phyloP scores from a whole-genome alignment of 495 filamentous ascomycete genomes.

The Immersiella caudata region DNA sequence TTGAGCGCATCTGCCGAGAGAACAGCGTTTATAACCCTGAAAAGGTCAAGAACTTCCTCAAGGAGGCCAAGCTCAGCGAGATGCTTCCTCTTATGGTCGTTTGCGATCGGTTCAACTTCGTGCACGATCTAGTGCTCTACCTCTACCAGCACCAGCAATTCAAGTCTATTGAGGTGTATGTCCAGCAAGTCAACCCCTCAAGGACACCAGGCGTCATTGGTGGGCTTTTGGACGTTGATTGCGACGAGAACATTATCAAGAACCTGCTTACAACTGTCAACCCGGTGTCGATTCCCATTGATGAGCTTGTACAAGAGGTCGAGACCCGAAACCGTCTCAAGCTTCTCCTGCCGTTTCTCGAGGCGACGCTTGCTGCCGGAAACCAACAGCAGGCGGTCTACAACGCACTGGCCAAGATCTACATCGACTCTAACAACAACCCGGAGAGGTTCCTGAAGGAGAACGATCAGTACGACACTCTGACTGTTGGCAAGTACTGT shows the following conservation, averaged over 20 bases:
- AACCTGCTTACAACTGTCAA: constrained; percentile 86
- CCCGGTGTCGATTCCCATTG: constrained; percentile 84
- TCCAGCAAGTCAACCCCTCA: constrained; percentile 97
- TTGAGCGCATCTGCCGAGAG: constrained; percentile 96
- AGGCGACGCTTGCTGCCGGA: constrained; percentile 84
- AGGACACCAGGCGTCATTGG: constrained; percentile 93
- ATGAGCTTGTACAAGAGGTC: constrained; percentile 93
- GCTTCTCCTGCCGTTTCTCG: constrained; percentile 93
- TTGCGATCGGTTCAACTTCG: constrained; percentile 97
- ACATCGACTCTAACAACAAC: constrained; percentile 99
- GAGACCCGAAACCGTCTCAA: constrained; percentile 95
- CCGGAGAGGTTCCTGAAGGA: constrained; percentile 98
- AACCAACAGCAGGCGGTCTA: constrained; percentile 98
- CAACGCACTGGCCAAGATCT: constrained; percentile 99
- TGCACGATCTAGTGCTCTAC: constrained; percentile 95
- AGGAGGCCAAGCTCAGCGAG: constrained; percentile 89
- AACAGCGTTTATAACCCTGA: constrained; percentile 92
- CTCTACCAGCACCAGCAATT: constrained; percentile 99
- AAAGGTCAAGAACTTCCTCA: constrained; percentile 99
- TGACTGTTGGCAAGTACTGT: constrained; percentile 96
- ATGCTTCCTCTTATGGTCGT: constrained; percentile 97
- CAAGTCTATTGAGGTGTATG: constrained; percentile 98
- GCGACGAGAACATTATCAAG: constrained; percentile 95
- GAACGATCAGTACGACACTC: constrained; percentile 94
- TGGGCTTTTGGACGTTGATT: constrained; percentile 95